Conservation (phyloP, 208 protist genomes). For the Crithidia mellificae region DNA sequence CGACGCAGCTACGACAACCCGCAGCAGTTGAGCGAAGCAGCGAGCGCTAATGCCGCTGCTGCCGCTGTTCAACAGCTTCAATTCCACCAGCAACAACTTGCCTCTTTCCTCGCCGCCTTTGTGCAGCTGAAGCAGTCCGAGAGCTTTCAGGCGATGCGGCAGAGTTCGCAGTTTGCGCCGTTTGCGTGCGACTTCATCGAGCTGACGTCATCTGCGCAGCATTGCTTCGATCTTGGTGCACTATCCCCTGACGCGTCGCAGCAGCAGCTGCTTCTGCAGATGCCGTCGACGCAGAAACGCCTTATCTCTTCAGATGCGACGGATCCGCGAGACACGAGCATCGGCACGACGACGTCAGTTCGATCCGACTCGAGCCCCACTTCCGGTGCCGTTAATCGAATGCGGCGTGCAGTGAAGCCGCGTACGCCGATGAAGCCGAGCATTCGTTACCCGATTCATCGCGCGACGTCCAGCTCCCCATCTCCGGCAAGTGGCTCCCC, state of each 20-base stretch:
- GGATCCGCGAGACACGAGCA: constrained; percentile 19
- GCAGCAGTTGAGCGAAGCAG: neutral
- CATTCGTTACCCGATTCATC: constrained; percentile 26
- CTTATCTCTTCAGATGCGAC: constrained; percentile 9
- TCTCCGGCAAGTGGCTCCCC: neutral
- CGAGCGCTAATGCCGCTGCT: too few species aligned
- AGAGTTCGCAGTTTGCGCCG: constrained; percentile 30
- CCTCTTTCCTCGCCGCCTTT: constrained; percentile 29
- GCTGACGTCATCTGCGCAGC: constrained; percentile 38
- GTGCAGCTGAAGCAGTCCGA: constrained; percentile 33
- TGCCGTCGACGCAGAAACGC: constrained; percentile 23
- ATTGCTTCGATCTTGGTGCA: constrained; percentile 27
- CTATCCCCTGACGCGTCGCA: neutral
- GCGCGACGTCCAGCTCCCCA: too few species aligned
- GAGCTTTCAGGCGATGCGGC: constrained; percentile 40
- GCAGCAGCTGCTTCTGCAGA: constrained; percentile 6
- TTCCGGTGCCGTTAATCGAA: neutral
- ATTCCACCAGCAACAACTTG: constrained; percentile 14
- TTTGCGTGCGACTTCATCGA: constrained; percentile 58
- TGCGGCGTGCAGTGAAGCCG: constrained; percentile 5
- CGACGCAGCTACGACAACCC: neutral
- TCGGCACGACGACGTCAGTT: constrained; percentile 20
- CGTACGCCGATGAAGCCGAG: constrained; percentile 41
- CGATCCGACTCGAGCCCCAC: constrained; percentile 17
- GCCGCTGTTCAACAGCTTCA: neutral